Percentiles rank a stretch among this genome's conserved stretches.
Evolutionary conservation across 2,329 filamentous ascomycete species (phyloP).

Genomic region (Hirsutella minnesotensis): DNA sequence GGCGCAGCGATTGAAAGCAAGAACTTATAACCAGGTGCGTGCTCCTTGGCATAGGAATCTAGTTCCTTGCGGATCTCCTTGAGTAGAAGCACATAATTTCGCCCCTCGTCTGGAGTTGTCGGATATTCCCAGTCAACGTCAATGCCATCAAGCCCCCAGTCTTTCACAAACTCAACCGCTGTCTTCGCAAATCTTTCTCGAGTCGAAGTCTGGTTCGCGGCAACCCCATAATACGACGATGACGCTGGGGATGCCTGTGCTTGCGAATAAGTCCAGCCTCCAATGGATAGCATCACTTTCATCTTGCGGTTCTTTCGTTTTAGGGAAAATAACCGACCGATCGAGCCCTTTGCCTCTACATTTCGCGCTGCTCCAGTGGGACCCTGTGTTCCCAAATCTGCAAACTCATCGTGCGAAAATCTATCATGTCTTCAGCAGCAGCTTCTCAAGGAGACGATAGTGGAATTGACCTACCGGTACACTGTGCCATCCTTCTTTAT

Average conservation of each 20-base stretch:
- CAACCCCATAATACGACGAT: slow-evolving; percentile 57
- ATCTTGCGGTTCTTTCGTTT: slow-evolving; percentile 69
- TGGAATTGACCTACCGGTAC: no score
- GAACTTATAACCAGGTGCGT: slow-evolving; percentile 37
- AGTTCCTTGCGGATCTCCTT: slow-evolving; percentile 32
- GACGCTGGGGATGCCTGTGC: no score
- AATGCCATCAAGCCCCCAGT: slow-evolving; percentile 52
- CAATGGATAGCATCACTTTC: slow-evolving; percentile 70
- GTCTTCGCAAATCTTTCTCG: slow-evolving; percentile 56
- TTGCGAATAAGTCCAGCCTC: slow-evolving; percentile 84
- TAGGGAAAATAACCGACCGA: slow-evolving; percentile 67
- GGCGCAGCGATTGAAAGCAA: slow-evolving; percentile 41
- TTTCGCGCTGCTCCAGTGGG: no score
- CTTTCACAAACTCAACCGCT: slow-evolving; percentile 57
- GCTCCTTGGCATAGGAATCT: slow-evolving; percentile 32
- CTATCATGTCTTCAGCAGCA: no score
- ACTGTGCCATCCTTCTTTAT: no score
- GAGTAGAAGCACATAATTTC: slow-evolving; percentile 33
- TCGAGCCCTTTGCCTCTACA: slow-evolving; percentile 56
- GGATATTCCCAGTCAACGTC: slow-evolving; percentile 30
- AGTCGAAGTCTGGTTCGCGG: slow-evolving; percentile 45
- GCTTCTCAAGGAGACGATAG: no score
- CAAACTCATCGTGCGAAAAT: no score
- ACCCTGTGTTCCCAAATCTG: no score
- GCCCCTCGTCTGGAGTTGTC: slow-evolving; percentile 22